These are phyloP conservation scores for Linnemannia schmuckeri DNA, from an alignment of 192 early-diverging fungal genomes.

Conservation along the genomic window DNA sequence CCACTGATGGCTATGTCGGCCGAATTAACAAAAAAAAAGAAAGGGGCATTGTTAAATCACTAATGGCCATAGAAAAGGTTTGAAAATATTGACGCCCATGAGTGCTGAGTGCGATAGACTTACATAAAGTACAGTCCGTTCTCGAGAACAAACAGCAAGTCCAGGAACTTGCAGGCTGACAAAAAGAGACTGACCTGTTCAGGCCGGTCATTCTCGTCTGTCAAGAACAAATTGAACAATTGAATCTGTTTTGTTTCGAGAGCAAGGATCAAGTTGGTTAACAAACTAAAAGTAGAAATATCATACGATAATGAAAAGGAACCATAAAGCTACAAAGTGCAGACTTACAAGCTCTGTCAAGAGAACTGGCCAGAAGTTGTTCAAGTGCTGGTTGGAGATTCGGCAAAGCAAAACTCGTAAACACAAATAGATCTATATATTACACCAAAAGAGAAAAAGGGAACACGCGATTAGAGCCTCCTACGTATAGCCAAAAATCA, in stretches of 20 bases:
- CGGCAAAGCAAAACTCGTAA: conserved; percentile 85
- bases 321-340: neutral
- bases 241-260: conserved; percentile 62
- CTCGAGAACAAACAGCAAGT: conserved; percentile 83
- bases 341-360: conserved; percentile 84
- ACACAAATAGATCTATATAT: conserved; percentile 77
- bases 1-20: conserved; percentile 84
- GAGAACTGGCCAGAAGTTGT: conserved; percentile 93
- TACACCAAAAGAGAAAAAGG: neutral
- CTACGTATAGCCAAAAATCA: neutral
- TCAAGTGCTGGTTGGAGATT: conserved; percentile 83
- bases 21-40: neutral
- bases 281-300: too few relatives aligned
- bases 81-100: neutral
- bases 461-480: neutral
- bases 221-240: conserved; percentile 73
- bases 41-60: neutral
- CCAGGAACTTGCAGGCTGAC: conserved; percentile 91
- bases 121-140: conserved; percentile 90
- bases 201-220: conserved; percentile 62
- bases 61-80: neutral
- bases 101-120: conserved; percentile 19
- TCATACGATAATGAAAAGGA: neutral
- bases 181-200: conserved; percentile 82
- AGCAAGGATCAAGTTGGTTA: neutral